phyloP scores from a whole-genome alignment of 2,329 filamentous ascomycete genomes.

The Apiospora hydei region DNA sequence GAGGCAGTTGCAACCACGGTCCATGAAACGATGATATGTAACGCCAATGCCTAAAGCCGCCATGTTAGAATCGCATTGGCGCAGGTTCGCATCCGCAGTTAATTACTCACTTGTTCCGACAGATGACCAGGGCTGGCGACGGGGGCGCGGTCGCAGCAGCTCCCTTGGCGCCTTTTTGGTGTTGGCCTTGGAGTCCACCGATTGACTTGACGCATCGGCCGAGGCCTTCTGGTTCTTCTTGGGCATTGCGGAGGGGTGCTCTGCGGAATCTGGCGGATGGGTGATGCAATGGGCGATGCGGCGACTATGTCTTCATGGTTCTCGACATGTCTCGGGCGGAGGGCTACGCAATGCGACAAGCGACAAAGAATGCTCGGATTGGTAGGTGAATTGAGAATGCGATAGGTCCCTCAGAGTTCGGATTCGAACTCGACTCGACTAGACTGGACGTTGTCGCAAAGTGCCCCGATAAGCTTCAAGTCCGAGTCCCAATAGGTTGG shows the following conservation, averaged over 20 bases:
- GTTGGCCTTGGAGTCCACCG: conserved; percentile 34
- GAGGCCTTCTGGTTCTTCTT: conserved; percentile 54
- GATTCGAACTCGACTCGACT: neutral
- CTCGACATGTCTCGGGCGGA: neutral
- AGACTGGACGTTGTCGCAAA: conserved; percentile 19
- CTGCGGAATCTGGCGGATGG: neutral
- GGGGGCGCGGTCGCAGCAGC: conserved; percentile 30
- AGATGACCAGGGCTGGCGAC: conserved; percentile 62
- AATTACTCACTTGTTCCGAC: conserved; percentile 71
- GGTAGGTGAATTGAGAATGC: neutral
- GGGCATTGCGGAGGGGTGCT: conserved; percentile 45
- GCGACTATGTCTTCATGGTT: conserved; percentile 9
- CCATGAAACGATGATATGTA: conserved; percentile 87
- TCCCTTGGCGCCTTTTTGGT: conserved; percentile 33
- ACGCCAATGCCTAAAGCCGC: conserved; percentile 73
- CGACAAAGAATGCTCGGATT: neutral
- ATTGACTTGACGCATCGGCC: conserved; percentile 36
- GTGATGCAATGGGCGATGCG: conserved; percentile 8
- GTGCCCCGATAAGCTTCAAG: conserved; percentile 18
- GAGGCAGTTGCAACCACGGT: conserved; percentile 81
- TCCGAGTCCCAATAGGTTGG: neutral
- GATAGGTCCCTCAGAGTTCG: conserved; percentile 3
- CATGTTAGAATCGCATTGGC: conserved; percentile 20
- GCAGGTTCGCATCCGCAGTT: conserved; percentile 17
- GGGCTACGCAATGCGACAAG: conserved; percentile 10